Conservation (phyloP, 768 basidiomycete genomes). For the Fibroporia radiculosa region DNA sequence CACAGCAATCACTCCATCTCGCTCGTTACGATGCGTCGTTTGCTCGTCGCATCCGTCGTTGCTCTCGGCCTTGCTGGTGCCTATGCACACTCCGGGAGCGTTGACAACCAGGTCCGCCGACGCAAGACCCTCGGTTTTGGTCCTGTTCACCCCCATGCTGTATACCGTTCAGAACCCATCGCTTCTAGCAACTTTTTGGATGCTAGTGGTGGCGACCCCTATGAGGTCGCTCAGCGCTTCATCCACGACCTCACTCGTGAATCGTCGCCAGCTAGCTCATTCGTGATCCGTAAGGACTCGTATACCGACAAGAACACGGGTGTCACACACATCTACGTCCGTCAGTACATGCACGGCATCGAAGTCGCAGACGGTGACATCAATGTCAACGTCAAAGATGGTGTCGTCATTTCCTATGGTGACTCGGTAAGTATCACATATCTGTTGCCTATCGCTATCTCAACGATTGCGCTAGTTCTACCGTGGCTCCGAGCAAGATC, state of each 20-base stretch:
- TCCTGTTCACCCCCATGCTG: constrained; percentile 66
- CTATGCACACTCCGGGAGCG: constrained; percentile 31
- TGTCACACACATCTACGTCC: constrained; percentile 84
- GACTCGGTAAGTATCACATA: constrained; percentile 60
- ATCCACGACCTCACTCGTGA: constrained; percentile 40
- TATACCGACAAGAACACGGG: constrained; percentile 83
- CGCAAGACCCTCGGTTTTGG: constrained; percentile 93
- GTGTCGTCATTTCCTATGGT: constrained; percentile 77
- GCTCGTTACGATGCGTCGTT: constrained; percentile 45
- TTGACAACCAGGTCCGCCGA: constrained; percentile 22
- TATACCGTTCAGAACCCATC: constrained; percentile 47
- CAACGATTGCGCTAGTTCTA: constrained; percentile 53
- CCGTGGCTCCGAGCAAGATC: constrained; percentile 44
- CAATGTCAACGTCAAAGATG: constrained; percentile 88
- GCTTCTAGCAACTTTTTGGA: constrained; percentile 13
- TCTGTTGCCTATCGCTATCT: not conserved
- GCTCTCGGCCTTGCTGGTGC: constrained; percentile 54
- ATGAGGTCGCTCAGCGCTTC: constrained; percentile 57
- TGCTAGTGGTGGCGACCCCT: constrained; percentile 33
- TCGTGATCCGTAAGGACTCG: constrained; percentile 69
- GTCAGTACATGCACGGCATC: constrained; percentile 77
- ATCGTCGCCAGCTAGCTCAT: constrained; percentile 31
- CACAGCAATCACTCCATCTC: not conserved
- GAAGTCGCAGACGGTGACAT: constrained; percentile 89
- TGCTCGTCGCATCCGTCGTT: constrained; percentile 54